phyloP scores from a whole-genome alignment of 371 early-diverging fungal species.

The Funneliformis caledonium region DNA sequence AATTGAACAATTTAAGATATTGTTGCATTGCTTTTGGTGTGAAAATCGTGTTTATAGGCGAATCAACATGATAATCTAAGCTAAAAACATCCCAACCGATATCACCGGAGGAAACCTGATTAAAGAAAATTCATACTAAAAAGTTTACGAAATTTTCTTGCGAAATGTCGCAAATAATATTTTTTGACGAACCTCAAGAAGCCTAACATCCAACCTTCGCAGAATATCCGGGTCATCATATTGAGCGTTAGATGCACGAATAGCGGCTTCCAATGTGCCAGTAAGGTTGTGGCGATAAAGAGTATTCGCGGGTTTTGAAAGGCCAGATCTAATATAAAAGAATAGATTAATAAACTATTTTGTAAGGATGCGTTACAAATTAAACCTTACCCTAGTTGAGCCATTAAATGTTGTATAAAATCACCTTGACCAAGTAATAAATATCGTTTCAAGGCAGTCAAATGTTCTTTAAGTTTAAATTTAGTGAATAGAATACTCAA shows the following conservation, averaged over 20 bases:
- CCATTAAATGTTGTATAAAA: constrained; percentile 89
- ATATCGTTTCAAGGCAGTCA: constrained; percentile 86
- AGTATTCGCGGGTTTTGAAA: constrained; percentile 75
- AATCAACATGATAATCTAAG: constrained; percentile 81
- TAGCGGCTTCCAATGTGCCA: constrained; percentile 81
- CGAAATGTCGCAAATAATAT: not conserved
- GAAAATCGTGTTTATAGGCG: constrained; percentile 88
- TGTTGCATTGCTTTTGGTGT: constrained; percentile 73
- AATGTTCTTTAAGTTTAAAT: constrained; percentile 83
- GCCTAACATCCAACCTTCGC: constrained; percentile 76
- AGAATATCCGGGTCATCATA: constrained; percentile 82
- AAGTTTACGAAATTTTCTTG: not conserved
- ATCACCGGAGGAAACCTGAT: constrained; percentile 69
- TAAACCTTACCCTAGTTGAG: constrained; percentile 72
- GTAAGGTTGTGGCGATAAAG: constrained; percentile 90
- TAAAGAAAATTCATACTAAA: not conserved
- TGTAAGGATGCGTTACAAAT: not conserved
- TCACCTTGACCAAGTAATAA: constrained; percentile 96
- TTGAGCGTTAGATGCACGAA: constrained; percentile 91
- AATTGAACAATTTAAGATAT: constrained; percentile 84
- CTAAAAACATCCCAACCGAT: constrained; percentile 93
- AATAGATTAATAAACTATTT: not conserved
- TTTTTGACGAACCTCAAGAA: constrained; percentile 59
- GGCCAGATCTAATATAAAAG: constrained; percentile 50
- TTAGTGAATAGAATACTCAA: constrained; percentile 73